Evolutionary conservation across 1,284 basidiomycete genomes (phyloP), one percentile per base, ranked within the genome.

Genomic region (Coniferiporia weirii): DNA sequence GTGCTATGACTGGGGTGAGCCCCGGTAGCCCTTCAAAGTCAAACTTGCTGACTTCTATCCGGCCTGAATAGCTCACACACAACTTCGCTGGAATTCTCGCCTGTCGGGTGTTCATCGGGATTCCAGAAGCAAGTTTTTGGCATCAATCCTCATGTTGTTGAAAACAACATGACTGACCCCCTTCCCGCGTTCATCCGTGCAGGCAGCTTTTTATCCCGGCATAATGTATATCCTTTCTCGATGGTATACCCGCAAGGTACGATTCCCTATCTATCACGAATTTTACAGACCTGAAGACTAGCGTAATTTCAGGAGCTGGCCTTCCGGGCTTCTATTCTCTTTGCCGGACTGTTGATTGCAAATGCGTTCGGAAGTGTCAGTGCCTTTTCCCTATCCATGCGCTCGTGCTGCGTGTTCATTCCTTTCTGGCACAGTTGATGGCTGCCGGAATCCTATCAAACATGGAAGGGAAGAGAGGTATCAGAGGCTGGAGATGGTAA

Each of bases 381-480:
- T 59, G 5, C 32, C 47, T 63, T 63, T 6, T 2, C 35, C 17
- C 12, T 13, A 12, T 46, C 6, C n/a, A 61, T 63, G 2, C n/a
- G 12, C 3, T 12, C n/a, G 40, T 43, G 40, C 40, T 68, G 63
- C 19, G 66, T 10, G 22, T 52, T n/a, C 10, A 63, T 8, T 10
- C 17, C n/a, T 66, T 2, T 38, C 43, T 63, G 15, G 8, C 10
- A 15, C 62, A 68, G 63, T 64, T 75, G 3, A 70, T 70, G 44
- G 70, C 73, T 1, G 73, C 70, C 15, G 73, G 79, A 22, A 76
- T 79, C 12, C 67, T 79, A 9, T 66, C 66, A 8, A 73, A 70
- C 49, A 78, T 79, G 77, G 72, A 79, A 48, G 77, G 76, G 4
- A 66, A 65, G 5, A 68, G 70, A 3, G 76, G 76, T 4, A 72